Base-by-base conservation (phyloP, 495 filamentous ascomycete species). In the Penicillium simplicissimum region DNA sequence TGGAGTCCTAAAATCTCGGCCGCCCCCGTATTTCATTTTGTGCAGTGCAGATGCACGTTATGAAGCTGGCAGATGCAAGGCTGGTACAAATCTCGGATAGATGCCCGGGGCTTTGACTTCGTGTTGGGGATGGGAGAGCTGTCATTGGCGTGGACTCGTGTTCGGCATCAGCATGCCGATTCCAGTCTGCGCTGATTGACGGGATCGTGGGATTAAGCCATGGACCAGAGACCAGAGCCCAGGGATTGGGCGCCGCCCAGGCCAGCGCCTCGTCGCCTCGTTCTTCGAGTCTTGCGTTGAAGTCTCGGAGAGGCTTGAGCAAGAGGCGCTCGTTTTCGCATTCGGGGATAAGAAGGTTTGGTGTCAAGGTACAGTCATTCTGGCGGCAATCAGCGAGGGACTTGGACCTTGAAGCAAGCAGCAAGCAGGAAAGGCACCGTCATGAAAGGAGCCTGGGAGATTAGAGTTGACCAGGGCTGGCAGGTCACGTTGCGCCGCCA, bases 101-200 rank as follows among this genome's bases (percentile, higher is more conserved):
- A 13, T 4, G 17, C 7, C 25, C 45, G 21, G 45, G 21, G 45
- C 14, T 49, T 28, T 31, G 45, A 49, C 45, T 49, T 49, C 14
- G 23, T 5, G 23, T n/a, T 28, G 45, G 45, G 21, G 21, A 15
- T 21, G 17, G 42, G 9, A 45, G 42, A 19, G 42, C 19, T 21
- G 25, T 28, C 14, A 49, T 49, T 49, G 45, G 45, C 7, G 13
- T 23, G 23, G 4, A 31, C 4, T 49, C 23, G 45, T 49, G 25
- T 53, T 53, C 51, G 51, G 31, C 51, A 53, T 53, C 28, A 13
- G 35, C 51, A 19, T 36, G 31, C 51, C 51, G 31, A 53, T 19
- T 53, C 6, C 51, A 34, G 31, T 21, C 31, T 31, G 19, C 51
- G 7, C 17, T 52, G n/a, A 53, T 53, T 36, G 51, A 19, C n/a